These are phyloP conservation scores for Blastocystis hominis DNA, from an alignment of 352 stramenopile species.

Conservation along the genomic window DNA sequence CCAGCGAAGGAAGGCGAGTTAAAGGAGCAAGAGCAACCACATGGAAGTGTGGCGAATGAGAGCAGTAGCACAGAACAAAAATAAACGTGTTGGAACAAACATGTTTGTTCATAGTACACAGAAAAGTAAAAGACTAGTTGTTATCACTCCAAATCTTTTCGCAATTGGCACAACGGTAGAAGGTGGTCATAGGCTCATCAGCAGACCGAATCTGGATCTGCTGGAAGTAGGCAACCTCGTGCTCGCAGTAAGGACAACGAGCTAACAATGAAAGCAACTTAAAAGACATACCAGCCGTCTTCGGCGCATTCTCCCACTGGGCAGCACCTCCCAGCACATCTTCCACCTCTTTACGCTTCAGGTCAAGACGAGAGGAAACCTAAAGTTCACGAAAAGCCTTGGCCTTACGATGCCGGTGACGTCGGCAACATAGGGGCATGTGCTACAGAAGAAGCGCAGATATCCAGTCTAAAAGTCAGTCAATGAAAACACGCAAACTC, in stretches of 20 bases:
- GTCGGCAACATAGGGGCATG: slow-evolving; percentile 37
- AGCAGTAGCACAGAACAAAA: neutral
- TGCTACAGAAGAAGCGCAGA: slow-evolving; percentile 56
- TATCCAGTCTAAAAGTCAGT: neutral
- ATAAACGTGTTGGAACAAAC: neutral
- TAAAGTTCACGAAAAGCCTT: neutral
- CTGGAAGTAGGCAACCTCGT: slow-evolving; percentile 97
- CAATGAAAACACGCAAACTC: neutral
- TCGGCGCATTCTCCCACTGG: slow-evolving; percentile 95
- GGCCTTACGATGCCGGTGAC: neutral
- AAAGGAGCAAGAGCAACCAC: too few relatives aligned
- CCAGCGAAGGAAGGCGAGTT: too few relatives aligned
- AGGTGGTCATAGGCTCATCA: slow-evolving; percentile 95
- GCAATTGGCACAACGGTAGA: slow-evolving; percentile 97
- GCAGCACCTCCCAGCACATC: slow-evolving; percentile 90
- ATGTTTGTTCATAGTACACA: slow-evolving; percentile 21
- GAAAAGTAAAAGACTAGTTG: slow-evolving; percentile 49
- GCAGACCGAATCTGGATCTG: slow-evolving; percentile 98
- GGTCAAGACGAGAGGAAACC: slow-evolving; percentile 39
- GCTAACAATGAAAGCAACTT: slow-evolving; percentile 61
- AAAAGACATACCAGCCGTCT: slow-evolving; percentile 70
- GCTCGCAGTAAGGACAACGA: slow-evolving; percentile 83
- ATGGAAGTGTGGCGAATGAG: too few relatives aligned
- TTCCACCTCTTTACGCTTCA: slow-evolving; percentile 91
- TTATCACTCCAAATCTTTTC: slow-evolving; percentile 88